Base-by-base conservation (phyloP, 345 rosid genomes). In the Hibiscus syriacus region DNA sequence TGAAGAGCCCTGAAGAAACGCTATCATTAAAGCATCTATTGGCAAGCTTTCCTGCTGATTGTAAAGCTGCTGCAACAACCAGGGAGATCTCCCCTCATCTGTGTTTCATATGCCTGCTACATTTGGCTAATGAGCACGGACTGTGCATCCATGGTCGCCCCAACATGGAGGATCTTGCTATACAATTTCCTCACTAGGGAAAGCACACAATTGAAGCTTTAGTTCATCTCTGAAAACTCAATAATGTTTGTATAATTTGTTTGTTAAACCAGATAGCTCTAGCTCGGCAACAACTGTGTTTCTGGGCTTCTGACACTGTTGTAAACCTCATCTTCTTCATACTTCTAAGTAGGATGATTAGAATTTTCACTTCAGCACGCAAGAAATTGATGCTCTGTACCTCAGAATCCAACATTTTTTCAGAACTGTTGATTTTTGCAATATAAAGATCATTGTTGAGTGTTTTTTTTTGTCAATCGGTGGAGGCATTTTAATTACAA, bases 51-150 rank as follows among this genome's bases (percentile, higher is more conserved):
- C 98, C 97, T 11, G 77, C 71, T 59, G 87, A 87, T 48, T 90
- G 88, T 81, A 72, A 66, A 75, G 98, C 90, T 56, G 90, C 94
- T 60, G 81, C 87, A 56, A 77, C 78, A 5, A 75, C 76, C 20
- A 62, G 73, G 22, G 97, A 90, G 53, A 82, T 93, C 61, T 90
- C 98, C 54, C 96, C 98, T 46, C 97, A 93, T 84, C 70, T 93
- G 34, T 90, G 97, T 72, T 93, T 90, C 78, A 93, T 90, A 74
- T 90, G 98, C 76, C 71, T 93, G 22, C 69, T 90, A 62, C 98
- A 93, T 75, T 82, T 93, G 73, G 98, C 98, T 3, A 93, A 93
- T 36, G 96, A 93, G 84, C 94, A 93, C 67, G 90, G 87, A 17
- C 74, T 93, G 73, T 67, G 81, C 68, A 83, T 93, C 72, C 75